Conservation (phyloP, 768 basidiomycete species). For the Sistotremastrum suecicum region DNA sequence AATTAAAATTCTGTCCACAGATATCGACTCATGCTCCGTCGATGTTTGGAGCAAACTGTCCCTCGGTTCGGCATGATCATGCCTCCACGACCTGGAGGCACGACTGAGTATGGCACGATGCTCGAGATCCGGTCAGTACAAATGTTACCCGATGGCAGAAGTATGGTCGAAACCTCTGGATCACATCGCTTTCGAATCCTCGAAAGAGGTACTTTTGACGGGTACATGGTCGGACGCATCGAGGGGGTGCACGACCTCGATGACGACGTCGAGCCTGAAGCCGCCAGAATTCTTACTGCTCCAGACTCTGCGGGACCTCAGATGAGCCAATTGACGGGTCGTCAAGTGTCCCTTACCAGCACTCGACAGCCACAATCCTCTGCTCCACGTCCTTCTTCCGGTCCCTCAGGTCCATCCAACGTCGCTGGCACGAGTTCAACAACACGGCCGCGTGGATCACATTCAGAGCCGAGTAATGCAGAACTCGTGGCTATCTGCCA, state of each 20-base stretch:
- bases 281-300: background rate
- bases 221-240: slow-evolving; percentile 76
- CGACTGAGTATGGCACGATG: slow-evolving; percentile 81
- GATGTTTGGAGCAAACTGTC: slow-evolving; percentile 65
- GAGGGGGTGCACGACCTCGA: slow-evolving; percentile 31
- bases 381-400: slow-evolving; percentile 9
- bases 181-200: slow-evolving; percentile 71
- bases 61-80: slow-evolving; percentile 94
- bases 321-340: slow-evolving; percentile 13
- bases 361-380: slow-evolving; percentile 4
- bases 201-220: slow-evolving; percentile 73
- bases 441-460: slow-evolving; percentile 6
- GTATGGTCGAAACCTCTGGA: slow-evolving; percentile 68
- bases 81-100: slow-evolving; percentile 29
- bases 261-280: slow-evolving; percentile 1
- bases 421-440: background rate
- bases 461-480: slow-evolving; percentile 24
- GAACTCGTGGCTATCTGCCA: slow-evolving; percentile 45
- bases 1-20: slow-evolving; percentile 16
- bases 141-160: slow-evolving; percentile 80
- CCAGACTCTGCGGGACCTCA: background rate
- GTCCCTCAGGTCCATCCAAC: no score
- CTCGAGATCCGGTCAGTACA: slow-evolving; percentile 76
- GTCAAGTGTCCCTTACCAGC: slow-evolving; percentile 20
- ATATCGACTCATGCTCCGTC: slow-evolving; percentile 91